These are phyloP conservation scores for Effrenium voratum DNA, from an alignment of 73 alveolate genomes.

Conservation along the genomic window DNA sequence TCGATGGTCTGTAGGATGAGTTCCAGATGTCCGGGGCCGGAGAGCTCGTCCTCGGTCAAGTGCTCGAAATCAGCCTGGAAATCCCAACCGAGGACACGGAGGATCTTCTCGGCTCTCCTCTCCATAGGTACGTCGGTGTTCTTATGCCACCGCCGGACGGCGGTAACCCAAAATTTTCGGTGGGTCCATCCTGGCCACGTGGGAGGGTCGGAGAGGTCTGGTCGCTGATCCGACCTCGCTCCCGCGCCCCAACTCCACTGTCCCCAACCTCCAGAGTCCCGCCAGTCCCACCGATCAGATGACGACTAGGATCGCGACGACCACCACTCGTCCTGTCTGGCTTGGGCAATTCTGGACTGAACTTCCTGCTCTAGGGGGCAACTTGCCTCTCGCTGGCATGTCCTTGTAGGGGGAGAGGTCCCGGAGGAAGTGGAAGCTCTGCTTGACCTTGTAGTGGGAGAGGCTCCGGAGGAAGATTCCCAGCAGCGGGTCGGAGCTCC, in stretches of 20 bases:
- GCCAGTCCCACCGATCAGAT: no score
- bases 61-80: slow-evolving; percentile 48
- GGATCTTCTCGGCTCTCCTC: not conserved
- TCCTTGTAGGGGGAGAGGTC: no score
- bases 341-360: no score
- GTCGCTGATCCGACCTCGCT: not conserved
- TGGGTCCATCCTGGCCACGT: slow-evolving; percentile 28
- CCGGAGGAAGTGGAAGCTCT: no score
- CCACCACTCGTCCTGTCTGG: no score
- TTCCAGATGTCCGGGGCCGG: not conserved
- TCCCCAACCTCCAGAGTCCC: not conserved
- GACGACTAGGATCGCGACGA: no score
- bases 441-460: no score
- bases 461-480: no score
- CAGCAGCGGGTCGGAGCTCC: no score
- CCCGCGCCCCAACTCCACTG: not conserved
- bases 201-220: slow-evolving; percentile 15
- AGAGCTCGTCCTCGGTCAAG: not conserved
- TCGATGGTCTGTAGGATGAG: not conserved
- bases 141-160: slow-evolving; percentile 42
- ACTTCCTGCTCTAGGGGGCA: no score
- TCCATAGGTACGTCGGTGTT: not conserved
- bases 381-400: no score
- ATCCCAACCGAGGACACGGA: slow-evolving; percentile 15
- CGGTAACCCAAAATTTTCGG: not conserved